Evolutionary conservation across 2,329 filamentous ascomycete genomes (phyloP).

Genomic region (Fusarium sp.): DNA sequence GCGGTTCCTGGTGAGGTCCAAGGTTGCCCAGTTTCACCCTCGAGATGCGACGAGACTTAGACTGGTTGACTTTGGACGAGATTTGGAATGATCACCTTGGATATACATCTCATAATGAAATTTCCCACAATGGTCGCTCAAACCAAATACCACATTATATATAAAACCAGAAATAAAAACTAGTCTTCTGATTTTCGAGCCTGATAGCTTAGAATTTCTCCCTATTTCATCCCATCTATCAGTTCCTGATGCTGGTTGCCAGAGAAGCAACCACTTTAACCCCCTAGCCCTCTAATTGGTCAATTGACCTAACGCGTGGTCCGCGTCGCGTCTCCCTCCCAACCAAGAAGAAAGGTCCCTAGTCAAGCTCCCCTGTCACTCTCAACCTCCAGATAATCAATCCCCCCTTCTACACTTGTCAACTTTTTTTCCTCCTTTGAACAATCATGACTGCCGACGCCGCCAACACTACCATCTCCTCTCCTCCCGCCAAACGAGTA

Average conservation of each 20-base stretch:
- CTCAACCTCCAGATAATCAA: constrained; percentile 22
- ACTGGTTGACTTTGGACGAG: constrained; percentile 69
- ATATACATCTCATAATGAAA: neutral
- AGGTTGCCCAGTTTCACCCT: constrained; percentile 71
- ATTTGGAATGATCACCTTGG: constrained; percentile 55
- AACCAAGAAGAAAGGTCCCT: constrained; percentile 24
- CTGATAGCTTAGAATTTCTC: neutral
- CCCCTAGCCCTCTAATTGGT: constrained; percentile 38
- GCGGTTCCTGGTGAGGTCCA: constrained; percentile 69
- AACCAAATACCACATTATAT: neutral
- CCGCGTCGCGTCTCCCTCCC: constrained; percentile 45
- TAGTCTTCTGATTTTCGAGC: neutral
- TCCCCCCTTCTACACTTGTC: constrained; percentile 36
- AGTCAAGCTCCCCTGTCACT: neutral
- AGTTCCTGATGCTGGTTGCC: neutral
- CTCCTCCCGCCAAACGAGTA: constrained; percentile 80
- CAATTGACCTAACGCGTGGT: constrained; percentile 41
- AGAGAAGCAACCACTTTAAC: constrained; percentile 38
- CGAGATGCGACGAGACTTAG: constrained; percentile 66
- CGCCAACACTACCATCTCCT: constrained; percentile 60
- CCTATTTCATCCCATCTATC: neutral
- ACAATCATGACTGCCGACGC: constrained; percentile 39
- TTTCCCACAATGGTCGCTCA: neutral
- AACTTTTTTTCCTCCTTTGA: neutral
- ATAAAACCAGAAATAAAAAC: neutral